These are phyloP conservation scores for Exophiala sideris DNA, from an alignment of 2,329 filamentous ascomycete genomes.

Conservation along the genomic window DNA sequence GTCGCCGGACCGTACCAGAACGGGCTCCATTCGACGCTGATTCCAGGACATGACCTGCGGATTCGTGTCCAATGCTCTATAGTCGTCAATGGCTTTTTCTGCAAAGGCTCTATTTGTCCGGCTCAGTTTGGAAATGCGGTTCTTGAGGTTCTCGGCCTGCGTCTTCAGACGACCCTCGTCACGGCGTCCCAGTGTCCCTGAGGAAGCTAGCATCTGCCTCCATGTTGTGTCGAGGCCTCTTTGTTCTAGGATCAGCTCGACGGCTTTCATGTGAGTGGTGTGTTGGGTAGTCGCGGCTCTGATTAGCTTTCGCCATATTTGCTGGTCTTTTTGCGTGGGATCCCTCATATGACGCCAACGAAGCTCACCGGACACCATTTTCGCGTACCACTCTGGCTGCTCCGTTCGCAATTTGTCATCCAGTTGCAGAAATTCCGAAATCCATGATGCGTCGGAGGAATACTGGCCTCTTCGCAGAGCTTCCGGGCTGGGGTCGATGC, in stretches of 20 bases:
- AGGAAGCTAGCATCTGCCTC: slow-evolving; percentile 1
- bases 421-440: slow-evolving; percentile 12
- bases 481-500: slow-evolving; percentile 9
- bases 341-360: background rate
- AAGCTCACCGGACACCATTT: background rate
- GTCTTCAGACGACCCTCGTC: slow-evolving; percentile 3
- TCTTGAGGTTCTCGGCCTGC: slow-evolving; percentile 4
- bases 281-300: slow-evolving; percentile 12
- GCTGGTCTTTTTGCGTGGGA: slow-evolving; percentile 5
- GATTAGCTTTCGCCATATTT: slow-evolving; percentile 10
- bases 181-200: background rate
- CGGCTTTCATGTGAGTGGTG: slow-evolving; percentile 13
- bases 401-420: slow-evolving; percentile 9
- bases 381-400: slow-evolving; percentile 11
- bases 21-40: slow-evolving; percentile 21
- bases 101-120: slow-evolving; percentile 17
- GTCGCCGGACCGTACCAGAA: slow-evolving; percentile 21
- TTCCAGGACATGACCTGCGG: slow-evolving; percentile 25
- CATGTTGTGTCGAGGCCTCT: slow-evolving; percentile 13
- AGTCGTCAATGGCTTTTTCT: slow-evolving; percentile 28
- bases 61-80: slow-evolving; percentile 16
- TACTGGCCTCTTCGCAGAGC: slow-evolving; percentile 7
- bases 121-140: slow-evolving; percentile 5
- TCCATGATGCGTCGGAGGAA: slow-evolving; percentile 15
- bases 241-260: slow-evolving; percentile 17